Conservation (phyloP, 805 yeast species). For the Ogataea methanolica region DNA sequence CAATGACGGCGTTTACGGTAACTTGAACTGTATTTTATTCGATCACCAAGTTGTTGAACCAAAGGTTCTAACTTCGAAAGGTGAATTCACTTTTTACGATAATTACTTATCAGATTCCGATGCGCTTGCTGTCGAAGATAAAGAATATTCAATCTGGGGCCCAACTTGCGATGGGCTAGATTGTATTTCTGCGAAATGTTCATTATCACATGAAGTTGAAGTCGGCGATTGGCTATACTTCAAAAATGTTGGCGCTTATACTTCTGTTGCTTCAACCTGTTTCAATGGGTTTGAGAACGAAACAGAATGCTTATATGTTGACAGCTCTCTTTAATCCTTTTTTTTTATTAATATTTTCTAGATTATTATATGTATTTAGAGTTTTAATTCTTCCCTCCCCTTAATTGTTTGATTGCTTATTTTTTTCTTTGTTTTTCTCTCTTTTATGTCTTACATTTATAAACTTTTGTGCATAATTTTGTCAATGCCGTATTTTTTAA, state of each 20-base stretch:
- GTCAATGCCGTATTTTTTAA: too few species aligned
- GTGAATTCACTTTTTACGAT: constrained; percentile 29
- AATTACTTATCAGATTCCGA: constrained; percentile 11
- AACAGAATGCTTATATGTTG: constrained; percentile 60
- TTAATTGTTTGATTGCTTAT: background rate
- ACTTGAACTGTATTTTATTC: constrained; percentile 86
- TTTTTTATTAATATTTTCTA: background rate
- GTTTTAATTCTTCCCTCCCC: background rate
- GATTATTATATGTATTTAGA: background rate
- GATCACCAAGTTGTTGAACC: constrained; percentile 86
- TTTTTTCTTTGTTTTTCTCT: background rate
- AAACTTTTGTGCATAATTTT: too few species aligned
- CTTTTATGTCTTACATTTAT: too few species aligned
- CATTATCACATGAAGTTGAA: constrained; percentile 53
- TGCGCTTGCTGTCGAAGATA: constrained; percentile 1
- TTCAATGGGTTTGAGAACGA: constrained; percentile 81
- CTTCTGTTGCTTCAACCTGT: constrained; percentile 84
- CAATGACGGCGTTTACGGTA: constrained; percentile 95
- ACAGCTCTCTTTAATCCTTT: constrained; percentile 17
- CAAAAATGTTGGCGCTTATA: constrained; percentile 83
- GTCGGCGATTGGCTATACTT: constrained; percentile 95
- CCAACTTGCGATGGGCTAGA: constrained; percentile 98
- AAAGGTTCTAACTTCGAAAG: constrained; percentile 54
- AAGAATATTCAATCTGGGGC: constrained; percentile 81
- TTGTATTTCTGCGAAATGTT: constrained; percentile 55